These are phyloP conservation scores for Termitomyces sp. DNA, from an alignment of 768 basidiomycete species.

Conservation along the genomic window DNA sequence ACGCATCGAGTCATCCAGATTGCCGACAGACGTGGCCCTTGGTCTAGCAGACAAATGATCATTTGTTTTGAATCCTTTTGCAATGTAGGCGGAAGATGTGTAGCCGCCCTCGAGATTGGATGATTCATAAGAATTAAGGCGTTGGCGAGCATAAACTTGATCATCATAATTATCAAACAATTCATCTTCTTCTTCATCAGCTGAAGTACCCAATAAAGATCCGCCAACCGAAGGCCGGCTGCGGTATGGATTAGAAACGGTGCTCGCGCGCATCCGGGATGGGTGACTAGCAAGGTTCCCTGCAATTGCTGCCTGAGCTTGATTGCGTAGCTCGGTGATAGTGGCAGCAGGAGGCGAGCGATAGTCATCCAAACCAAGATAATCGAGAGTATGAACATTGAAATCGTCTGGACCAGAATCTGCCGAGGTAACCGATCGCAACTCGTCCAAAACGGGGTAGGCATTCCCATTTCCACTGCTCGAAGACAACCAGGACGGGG, in stretches of 20 bases:
- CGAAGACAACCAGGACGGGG: constrained; percentile 80
- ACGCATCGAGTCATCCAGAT: constrained; percentile 74
- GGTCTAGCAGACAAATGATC: constrained; percentile 68
- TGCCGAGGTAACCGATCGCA: constrained; percentile 73
- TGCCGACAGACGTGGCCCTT: constrained; percentile 85
- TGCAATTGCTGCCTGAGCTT: constrained; percentile 87
- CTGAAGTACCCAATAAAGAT: constrained; percentile 59
- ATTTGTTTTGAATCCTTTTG: constrained; percentile 68
- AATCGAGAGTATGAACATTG: constrained; percentile 92
- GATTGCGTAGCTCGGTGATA: constrained; percentile 81
- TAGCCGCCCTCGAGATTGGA: constrained; percentile 45
- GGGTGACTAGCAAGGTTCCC: constrained; percentile 69
- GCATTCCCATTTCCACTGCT: constrained; percentile 50
- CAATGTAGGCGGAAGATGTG: constrained; percentile 53
- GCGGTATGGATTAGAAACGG: constrained; percentile 91
- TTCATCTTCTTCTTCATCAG: constrained; percentile 72
- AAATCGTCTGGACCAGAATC: constrained; percentile 83
- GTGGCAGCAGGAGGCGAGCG: constrained; percentile 82
- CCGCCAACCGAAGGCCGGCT: constrained; percentile 51
- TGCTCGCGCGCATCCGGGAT: constrained; percentile 80
- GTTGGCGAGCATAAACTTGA: constrained; percentile 46
- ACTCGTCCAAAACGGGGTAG: constrained; percentile 68
- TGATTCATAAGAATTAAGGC: constrained; percentile 57
- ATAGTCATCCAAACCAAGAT: constrained; percentile 86
- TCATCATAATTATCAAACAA: constrained; percentile 61